Percentiles rank a stretch among this genome's conserved stretches.
Evolutionary conservation across 2,329 filamentous ascomycete genomes (phyloP).

Genomic region (Cercospora nicotianae): DNA sequence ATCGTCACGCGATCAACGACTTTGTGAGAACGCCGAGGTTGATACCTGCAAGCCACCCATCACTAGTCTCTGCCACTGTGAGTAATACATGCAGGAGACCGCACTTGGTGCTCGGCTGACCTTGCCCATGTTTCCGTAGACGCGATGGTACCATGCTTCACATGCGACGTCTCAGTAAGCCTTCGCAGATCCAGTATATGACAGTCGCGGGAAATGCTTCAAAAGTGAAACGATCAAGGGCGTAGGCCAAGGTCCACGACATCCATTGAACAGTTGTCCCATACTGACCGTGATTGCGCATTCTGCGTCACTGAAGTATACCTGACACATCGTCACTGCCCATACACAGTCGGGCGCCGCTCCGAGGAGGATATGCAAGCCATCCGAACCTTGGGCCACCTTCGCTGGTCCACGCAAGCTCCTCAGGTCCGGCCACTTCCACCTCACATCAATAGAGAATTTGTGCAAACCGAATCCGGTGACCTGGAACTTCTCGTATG

Average conservation of each 20-base stretch:
- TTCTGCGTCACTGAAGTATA: background rate
- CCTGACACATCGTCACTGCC: background rate
- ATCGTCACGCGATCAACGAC: background rate
- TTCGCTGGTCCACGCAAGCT: slow-evolving; percentile 15
- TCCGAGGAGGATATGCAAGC: slow-evolving; percentile 9
- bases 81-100: background rate
- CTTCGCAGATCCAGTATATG: background rate
- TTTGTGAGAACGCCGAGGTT: background rate
- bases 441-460: slow-evolving; percentile 12
- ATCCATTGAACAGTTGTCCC: background rate
- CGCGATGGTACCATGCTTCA: background rate
- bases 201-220: background rate
- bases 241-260: background rate
- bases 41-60: background rate
- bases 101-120: background rate
- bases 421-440: slow-evolving; percentile 15
- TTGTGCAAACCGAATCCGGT: slow-evolving; percentile 43
- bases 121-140: background rate
- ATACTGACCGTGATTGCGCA: background rate
- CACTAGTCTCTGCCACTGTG: background rate
- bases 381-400: slow-evolving; percentile 6
- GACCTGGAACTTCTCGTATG: slow-evolving; percentile 53
- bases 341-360: background rate
- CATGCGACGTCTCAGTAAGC: slow-evolving; percentile 1
- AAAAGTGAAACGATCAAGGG: background rate